Evolutionary conservation across 768 basidiomycete species (phyloP), one percentile per base, ranked within the genome.

Genomic region (Panus rudis): DNA sequence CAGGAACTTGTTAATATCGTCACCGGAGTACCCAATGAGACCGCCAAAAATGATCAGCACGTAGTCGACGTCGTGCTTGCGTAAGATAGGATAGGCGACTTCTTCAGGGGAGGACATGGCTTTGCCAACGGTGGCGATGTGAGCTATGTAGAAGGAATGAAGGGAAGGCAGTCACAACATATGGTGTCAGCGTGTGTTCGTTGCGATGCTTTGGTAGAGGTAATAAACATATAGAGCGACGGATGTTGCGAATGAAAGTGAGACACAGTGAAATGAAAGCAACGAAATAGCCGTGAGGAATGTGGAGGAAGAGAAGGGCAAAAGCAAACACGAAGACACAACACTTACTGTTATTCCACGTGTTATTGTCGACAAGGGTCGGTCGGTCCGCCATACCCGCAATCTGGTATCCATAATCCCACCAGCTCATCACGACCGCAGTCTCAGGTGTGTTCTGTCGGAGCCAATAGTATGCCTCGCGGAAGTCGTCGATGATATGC

Each of bases 391-490:
- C 93, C 89, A 98, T 96, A 30, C 96, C 96, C 30, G 96, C 96
- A 57, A 98, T 97, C 64, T 98, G 94, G 61, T 99, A 98, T 22
- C 94, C 96, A 53, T 98, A 99, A 67, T 98, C 96, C 96, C 96
- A 98, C 96, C 96, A 99, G 48, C 86, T 90, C 92, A 94, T 93
- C 20, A 98, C 83, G 24, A 98, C 93, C 4, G 92, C 81, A 47
- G 89, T 83, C 62, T 92, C 71, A 4, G 84, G 75, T 2, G 96
- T 99, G 67, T 98, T 99, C 67, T 93, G 86, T 41, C 96, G 75
- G 37, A 99, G 64, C 96, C 96, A 99, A 59, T 98, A 97, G 63
- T 99, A 98, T 11, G 96, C 96, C 69, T 98, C 96, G 46, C 96
- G 77, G 81, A 97, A 99, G 63, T 99, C 96, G 57, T 99, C 96